These are phyloP conservation scores for Vitis labrusca DNA, from an alignment of 164 flowering plant species.

Conservation along the genomic window DNA sequence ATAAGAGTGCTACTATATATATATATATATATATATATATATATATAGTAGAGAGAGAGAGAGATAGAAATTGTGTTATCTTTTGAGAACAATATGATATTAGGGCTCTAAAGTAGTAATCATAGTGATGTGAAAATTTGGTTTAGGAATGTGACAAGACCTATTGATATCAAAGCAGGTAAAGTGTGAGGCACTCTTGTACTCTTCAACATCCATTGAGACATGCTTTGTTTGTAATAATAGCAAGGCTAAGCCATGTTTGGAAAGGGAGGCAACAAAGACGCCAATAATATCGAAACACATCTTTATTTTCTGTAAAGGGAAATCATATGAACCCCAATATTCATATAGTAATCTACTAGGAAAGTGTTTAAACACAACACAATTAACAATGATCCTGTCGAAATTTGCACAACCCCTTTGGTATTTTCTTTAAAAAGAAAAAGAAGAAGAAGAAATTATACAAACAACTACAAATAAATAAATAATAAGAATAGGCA, in stretches of 20 bases:
- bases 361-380: slow-evolving; percentile 8
- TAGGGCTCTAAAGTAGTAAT: too few species aligned
- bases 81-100: too few species aligned
- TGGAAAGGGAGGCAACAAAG: slow-evolving; percentile 2
- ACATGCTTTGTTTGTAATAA: too few species aligned
- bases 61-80: neutral
- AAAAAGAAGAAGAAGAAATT: slow-evolving; percentile 23
- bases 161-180: too few species aligned
- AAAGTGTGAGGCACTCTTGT: too few species aligned
- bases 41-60: neutral
- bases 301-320: slow-evolving; percentile 10
- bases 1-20: neutral
- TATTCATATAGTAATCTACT: neutral
- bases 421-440: slow-evolving; percentile 17
- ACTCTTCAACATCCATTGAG: too few species aligned
- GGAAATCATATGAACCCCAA: neutral
- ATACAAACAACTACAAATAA: slow-evolving; percentile 26
- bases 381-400: slow-evolving; percentile 21
- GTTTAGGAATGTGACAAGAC: too few species aligned
- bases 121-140: too few species aligned
- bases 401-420: slow-evolving; percentile 36
- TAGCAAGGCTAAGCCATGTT: too few species aligned
- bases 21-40: neutral
- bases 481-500: slow-evolving; percentile 22
- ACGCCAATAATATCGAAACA: neutral